Conservation (phyloP, 2,329 filamentous ascomycete species). For the Phyllosticta paracitricarpa region DNA sequence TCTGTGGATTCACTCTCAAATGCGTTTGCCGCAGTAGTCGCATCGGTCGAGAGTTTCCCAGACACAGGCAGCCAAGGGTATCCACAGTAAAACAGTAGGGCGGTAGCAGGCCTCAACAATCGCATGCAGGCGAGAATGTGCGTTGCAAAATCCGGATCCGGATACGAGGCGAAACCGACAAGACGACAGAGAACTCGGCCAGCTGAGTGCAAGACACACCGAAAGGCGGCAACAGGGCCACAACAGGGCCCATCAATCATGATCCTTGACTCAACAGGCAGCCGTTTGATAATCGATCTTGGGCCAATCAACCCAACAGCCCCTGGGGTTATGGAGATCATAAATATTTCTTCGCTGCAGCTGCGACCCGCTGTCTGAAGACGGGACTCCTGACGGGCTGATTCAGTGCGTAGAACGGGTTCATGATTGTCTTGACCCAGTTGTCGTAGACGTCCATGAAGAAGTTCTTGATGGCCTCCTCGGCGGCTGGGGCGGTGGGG, state of each 20-base stretch:
- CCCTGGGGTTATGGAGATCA: slow-evolving; percentile 31
- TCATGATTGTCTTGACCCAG: slow-evolving; percentile 97
- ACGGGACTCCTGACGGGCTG: slow-evolving; percentile 78
- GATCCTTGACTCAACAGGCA: neutral
- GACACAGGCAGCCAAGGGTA: no score
- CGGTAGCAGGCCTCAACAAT: neutral
- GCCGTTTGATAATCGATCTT: neutral
- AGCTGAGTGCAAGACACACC: neutral
- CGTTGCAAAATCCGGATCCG: neutral
- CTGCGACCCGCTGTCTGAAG: slow-evolving; percentile 71
- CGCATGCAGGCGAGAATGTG: neutral
- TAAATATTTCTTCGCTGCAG: slow-evolving; percentile 86
- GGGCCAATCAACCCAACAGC: neutral
- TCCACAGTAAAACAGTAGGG: neutral
- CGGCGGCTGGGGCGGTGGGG: slow-evolving; percentile 78
- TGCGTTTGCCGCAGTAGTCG: no score
- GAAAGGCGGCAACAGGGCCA: neutral
- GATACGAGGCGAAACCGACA: neutral
- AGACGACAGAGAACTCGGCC: neutral
- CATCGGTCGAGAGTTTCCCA: no score
- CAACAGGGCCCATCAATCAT: neutral
- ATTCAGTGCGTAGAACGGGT: slow-evolving; percentile 82
- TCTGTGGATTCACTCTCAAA: no score
- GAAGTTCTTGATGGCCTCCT: slow-evolving; percentile 92
- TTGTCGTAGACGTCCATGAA: slow-evolving; percentile 93